phyloP scores from a whole-genome alignment of 2,329 filamentous ascomycete genomes.

The Phialophora tarda region DNA sequence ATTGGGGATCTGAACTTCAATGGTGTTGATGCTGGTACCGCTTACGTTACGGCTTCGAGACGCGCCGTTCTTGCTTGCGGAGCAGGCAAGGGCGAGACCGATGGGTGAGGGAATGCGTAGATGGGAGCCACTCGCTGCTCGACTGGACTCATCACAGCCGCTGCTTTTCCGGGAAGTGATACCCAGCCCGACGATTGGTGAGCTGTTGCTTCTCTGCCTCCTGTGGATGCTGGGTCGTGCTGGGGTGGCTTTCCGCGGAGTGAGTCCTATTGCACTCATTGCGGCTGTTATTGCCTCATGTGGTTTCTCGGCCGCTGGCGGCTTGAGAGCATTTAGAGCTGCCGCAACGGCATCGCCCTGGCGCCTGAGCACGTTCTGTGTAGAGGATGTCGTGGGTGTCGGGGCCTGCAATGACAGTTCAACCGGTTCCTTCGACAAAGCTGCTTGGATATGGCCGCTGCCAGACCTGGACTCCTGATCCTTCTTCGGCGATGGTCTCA shows the following conservation, averaged over 20 bases:
- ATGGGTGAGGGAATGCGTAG: slow-evolving; percentile 24
- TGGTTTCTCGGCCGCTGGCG: background rate
- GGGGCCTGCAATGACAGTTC: slow-evolving; percentile 20
- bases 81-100: slow-evolving; percentile 26
- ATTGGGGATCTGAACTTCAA: slow-evolving; percentile 28
- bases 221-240: slow-evolving; percentile 7
- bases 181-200: slow-evolving; percentile 20
- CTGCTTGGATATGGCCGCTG: slow-evolving; percentile 9
- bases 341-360: background rate
- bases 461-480: slow-evolving; percentile 11
- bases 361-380: background rate
- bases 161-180: slow-evolving; percentile 1
- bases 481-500: slow-evolving; percentile 18
- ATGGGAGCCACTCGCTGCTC: slow-evolving; percentile 23
- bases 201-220: slow-evolving; percentile 28
- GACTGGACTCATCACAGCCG: background rate
- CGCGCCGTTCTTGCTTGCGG: background rate
- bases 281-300: slow-evolving; percentile 16
- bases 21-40: slow-evolving; percentile 24
- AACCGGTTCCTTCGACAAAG: slow-evolving; percentile 1
- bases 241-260: slow-evolving; percentile 6
- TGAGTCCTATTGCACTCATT: slow-evolving; percentile 16
- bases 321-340: slow-evolving; percentile 5
- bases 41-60: slow-evolving; percentile 26
- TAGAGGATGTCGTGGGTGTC: slow-evolving; percentile 3